Conservation (phyloP, 208 protist species). For the Paratrypanosoma confusum region DNA sequence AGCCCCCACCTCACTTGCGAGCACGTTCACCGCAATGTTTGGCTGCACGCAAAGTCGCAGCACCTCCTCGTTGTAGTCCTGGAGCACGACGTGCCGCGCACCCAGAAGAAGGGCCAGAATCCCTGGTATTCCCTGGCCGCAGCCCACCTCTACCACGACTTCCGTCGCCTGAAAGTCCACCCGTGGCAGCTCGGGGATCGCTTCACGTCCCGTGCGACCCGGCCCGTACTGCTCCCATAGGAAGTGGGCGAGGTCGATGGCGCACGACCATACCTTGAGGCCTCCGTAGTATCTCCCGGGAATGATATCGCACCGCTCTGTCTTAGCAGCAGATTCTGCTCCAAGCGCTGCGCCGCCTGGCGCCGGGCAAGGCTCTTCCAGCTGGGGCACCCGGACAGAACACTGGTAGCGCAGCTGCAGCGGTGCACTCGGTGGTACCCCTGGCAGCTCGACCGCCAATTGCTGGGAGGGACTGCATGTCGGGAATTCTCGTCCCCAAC, state of each 20-base stretch:
- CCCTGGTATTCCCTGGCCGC: constrained; percentile 62
- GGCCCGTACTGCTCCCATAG: constrained; percentile 26
- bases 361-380: neutral
- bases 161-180: neutral
- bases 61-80: constrained; percentile 86
- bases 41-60: constrained; percentile 51
- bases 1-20: neutral
- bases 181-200: neutral
- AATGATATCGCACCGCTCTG: constrained; percentile 59
- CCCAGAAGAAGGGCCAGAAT: constrained; percentile 54
- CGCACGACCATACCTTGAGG: constrained; percentile 85
- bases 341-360: neutral
- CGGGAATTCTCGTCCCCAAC: too few relatives aligned
- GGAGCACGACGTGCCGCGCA: constrained; percentile 40
- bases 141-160: constrained; percentile 66
- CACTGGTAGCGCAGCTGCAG: neutral
- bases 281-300: constrained; percentile 80
- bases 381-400: neutral
- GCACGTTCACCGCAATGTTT: constrained; percentile 56
- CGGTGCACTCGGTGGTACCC: too few relatives aligned
- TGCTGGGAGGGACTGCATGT: too few relatives aligned
- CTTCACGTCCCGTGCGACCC: constrained; percentile 9
- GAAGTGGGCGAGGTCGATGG: constrained; percentile 40
- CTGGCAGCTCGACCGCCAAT: too few relatives aligned
- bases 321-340: neutral